phyloP scores from a whole-genome alignment of 148 eudicot genomes.

The Chenopodium album region DNA sequence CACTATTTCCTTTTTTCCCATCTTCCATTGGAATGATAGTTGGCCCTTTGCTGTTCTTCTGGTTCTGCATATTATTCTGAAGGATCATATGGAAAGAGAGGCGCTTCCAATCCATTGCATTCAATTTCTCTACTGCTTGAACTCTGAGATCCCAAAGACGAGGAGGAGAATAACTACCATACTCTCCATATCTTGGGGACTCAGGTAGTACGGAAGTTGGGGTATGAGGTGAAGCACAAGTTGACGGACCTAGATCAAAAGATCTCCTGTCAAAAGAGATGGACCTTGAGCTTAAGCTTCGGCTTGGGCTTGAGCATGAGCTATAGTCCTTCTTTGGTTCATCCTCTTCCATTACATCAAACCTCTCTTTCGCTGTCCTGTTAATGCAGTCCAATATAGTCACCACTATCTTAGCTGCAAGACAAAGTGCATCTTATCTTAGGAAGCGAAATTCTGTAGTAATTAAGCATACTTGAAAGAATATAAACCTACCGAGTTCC shows the following conservation, averaged over 20 bases:
- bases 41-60: slow-evolving; percentile 21
- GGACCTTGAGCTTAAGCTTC: slow-evolving; percentile 24
- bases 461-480: neutral
- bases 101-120: slow-evolving; percentile 77
- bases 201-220: slow-evolving; percentile 84
- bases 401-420: slow-evolving; percentile 44
- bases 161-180: slow-evolving; percentile 52
- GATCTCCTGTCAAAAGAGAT: slow-evolving; percentile 38
- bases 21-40: neutral
- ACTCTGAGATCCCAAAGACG: slow-evolving; percentile 64
- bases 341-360: slow-evolving; percentile 73
- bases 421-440: neutral
- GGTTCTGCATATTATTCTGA: slow-evolving; percentile 36
- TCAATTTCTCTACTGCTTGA: slow-evolving; percentile 67
- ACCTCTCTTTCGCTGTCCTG: slow-evolving; percentile 64
- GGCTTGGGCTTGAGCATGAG: slow-evolving; percentile 16
- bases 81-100: slow-evolving; percentile 69
- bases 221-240: slow-evolving; percentile 60
- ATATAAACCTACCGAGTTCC: slow-evolving; percentile 54
- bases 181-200: slow-evolving; percentile 32
- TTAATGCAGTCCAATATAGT: slow-evolving; percentile 65
- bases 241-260: slow-evolving; percentile 35
- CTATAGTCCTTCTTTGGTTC: slow-evolving; percentile 41
- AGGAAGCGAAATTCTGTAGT: neutral
- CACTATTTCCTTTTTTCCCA: slow-evolving; percentile 5